Evolutionary conservation across 352 stramenopile species (phyloP).

Genomic region (Globisporangium nodosum): DNA sequence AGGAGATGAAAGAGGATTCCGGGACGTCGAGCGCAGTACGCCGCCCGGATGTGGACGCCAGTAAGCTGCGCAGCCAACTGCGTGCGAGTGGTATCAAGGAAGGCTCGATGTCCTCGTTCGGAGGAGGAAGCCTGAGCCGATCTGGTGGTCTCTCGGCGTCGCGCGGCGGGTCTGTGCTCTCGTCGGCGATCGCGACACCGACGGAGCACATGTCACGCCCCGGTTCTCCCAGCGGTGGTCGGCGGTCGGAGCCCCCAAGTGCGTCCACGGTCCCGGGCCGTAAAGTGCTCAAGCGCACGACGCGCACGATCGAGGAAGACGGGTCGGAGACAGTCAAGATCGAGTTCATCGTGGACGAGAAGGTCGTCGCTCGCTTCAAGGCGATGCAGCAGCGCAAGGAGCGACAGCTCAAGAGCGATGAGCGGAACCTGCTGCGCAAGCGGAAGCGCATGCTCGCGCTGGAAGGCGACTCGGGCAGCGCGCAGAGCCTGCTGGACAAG

Average conservation of each 20-base stretch:
- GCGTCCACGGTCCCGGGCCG: slow-evolving; percentile 33
- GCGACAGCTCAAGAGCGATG: slow-evolving; percentile 59
- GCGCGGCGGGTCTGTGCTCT: slow-evolving; percentile 47
- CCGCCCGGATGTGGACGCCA: slow-evolving; percentile 63
- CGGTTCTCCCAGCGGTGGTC: slow-evolving; percentile 32
- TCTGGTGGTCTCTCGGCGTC: slow-evolving; percentile 29
- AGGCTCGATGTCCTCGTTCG: slow-evolving; percentile 20
- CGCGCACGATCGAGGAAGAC: slow-evolving; percentile 75
- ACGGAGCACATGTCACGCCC: slow-evolving; percentile 61
- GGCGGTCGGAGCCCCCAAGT: slow-evolving; percentile 15
- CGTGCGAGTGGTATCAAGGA: slow-evolving; percentile 70
- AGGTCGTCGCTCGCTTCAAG: slow-evolving; percentile 59
- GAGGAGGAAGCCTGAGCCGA: slow-evolving; percentile 17
- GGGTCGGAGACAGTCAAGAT: slow-evolving; percentile 70
- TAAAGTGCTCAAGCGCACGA: slow-evolving; percentile 73
- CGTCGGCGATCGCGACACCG: slow-evolving; percentile 59
- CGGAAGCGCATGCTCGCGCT: slow-evolving; percentile 72
- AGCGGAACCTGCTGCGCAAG: slow-evolving; percentile 71
- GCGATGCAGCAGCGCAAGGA: slow-evolving; percentile 78
- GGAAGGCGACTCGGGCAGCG: slow-evolving; percentile 34
- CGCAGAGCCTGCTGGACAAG: slow-evolving; percentile 47
- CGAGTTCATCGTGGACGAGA: slow-evolving; percentile 77
- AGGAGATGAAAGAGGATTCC: slow-evolving; percentile 79
- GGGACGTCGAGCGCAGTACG: slow-evolving; percentile 21
- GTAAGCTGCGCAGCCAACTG: slow-evolving; percentile 53